These are phyloP conservation scores for Alternaria panax DNA, from an alignment of 2,329 filamentous ascomycete genomes.

Conservation along the genomic window DNA sequence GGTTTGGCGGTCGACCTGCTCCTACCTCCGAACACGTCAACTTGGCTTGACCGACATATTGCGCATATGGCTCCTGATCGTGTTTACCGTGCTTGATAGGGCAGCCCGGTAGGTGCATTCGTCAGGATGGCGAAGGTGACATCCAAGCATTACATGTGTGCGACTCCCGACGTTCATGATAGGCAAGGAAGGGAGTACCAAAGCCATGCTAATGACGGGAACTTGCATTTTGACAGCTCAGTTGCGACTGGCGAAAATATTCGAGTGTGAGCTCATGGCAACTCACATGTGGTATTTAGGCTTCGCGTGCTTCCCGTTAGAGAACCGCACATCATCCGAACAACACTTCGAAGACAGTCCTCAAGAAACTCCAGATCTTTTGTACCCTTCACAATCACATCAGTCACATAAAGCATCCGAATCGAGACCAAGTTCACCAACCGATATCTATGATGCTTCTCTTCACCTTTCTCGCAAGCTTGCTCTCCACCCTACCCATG, in stretches of 20 bases:
- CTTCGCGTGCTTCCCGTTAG: background rate
- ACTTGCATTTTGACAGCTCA: constrained; percentile 29
- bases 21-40: constrained; percentile 15
- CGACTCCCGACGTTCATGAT: constrained; percentile 5
- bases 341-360: background rate
- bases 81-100: constrained; percentile 6
- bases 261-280: constrained; percentile 6
- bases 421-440: background rate
- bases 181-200: constrained; percentile 10
- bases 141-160: constrained; percentile 9
- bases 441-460: background rate
- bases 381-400: background rate
- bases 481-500: background rate
- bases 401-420: too few species aligned
- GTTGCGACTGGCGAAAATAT: background rate
- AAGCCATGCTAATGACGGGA: constrained; percentile 25
- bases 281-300: constrained; percentile 7
- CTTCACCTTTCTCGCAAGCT: background rate
- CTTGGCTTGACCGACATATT: constrained; percentile 13
- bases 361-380: background rate
- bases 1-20: constrained; percentile 13
- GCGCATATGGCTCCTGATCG: background rate
- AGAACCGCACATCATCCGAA: background rate
- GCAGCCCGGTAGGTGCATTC: background rate
- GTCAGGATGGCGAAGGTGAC: constrained; percentile 13